Percentiles rank a stretch among this genome's conserved stretches.
These are phyloP conservation scores for Apiotrichum gracile DNA, from an alignment of 1,284 basidiomycete genomes.

Conservation along the genomic window DNA sequence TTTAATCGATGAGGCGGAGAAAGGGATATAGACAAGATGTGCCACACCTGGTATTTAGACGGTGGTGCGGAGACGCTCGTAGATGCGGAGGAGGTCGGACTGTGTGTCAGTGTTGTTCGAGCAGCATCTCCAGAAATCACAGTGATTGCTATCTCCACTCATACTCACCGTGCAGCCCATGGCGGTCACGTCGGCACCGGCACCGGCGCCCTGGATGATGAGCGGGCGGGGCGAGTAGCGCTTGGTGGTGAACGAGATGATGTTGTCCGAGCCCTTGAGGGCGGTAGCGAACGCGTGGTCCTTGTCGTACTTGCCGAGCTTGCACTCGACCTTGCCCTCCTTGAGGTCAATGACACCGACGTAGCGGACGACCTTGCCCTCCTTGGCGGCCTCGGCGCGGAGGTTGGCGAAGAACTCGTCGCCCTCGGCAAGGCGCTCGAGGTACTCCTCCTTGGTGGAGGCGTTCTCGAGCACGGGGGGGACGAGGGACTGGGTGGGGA, in stretches of 20 bases:
- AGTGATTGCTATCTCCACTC: not conserved
- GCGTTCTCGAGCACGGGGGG: constrained; percentile 66
- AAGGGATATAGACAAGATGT: too few relatives aligned
- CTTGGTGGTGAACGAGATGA: constrained; percentile 93
- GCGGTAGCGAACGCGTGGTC: constrained; percentile 92
- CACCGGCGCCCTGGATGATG: constrained; percentile 90
- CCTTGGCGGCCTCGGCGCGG: constrained; percentile 66
- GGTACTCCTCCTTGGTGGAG: constrained; percentile 71
- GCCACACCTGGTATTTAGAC: too few relatives aligned
- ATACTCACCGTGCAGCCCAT: constrained; percentile 70
- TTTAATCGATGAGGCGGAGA: too few relatives aligned
- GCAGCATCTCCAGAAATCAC: too few relatives aligned
- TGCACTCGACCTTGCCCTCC: constrained; percentile 70
- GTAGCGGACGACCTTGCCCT: constrained; percentile 80
- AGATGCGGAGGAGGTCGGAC: constrained; percentile 45
- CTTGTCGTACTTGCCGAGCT: constrained; percentile 80
- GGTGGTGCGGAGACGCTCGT: constrained; percentile 35
- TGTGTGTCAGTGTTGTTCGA: constrained; percentile 16
- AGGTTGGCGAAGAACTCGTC: constrained; percentile 74
- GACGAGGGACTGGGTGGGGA: constrained; percentile 79
- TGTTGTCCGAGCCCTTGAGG: constrained; percentile 93
- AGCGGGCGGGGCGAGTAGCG: constrained; percentile 77
- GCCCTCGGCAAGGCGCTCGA: constrained; percentile 72
- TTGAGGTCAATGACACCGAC: constrained; percentile 89
- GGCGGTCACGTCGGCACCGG: constrained; percentile 93